A percentile compares a stretch with the other conserved stretches of the same genome.
These are phyloP conservation scores for Effrenium voratum DNA, from an alignment of 73 alveolate species.

Conservation along the genomic window DNA sequence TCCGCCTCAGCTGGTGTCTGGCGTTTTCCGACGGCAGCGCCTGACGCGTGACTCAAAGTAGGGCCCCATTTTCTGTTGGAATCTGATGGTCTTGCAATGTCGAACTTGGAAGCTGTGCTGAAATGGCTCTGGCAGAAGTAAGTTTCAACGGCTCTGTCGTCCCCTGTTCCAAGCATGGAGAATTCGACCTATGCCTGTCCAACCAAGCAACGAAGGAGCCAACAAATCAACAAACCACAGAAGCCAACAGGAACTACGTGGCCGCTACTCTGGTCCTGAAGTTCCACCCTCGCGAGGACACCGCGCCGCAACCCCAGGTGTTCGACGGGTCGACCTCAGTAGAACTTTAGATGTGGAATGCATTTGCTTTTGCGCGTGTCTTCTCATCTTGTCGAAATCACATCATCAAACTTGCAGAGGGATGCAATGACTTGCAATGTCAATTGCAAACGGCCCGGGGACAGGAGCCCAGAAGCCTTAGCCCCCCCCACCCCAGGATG, in stretches of 20 bases:
- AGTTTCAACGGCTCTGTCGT: too few relatives aligned
- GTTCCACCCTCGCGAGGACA: slow-evolving; percentile 50
- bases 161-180: too few relatives aligned
- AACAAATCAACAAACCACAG: too few relatives aligned
- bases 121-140: too few relatives aligned
- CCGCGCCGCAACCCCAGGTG: neutral
- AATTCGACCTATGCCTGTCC: too few relatives aligned
- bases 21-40: neutral
- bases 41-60: neutral
- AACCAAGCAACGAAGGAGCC: too few relatives aligned
- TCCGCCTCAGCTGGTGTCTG: neutral
- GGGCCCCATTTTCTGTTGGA: neutral
- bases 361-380: neutral
- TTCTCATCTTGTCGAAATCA: neutral
- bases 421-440: too few relatives aligned
- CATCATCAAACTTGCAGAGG: too few relatives aligned
- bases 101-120: neutral
- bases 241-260: slow-evolving; percentile 54
- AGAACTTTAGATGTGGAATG: neutral
- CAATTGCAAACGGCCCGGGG: too few relatives aligned
- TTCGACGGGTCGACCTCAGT: neutral
- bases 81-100: neutral
- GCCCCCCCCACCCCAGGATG: too few relatives aligned
- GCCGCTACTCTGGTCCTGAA: slow-evolving; percentile 83
- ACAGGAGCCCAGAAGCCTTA: too few relatives aligned